phyloP scores from a whole-genome alignment of 352 stramenopile genomes.

The Phytophthora pistaciae region DNA sequence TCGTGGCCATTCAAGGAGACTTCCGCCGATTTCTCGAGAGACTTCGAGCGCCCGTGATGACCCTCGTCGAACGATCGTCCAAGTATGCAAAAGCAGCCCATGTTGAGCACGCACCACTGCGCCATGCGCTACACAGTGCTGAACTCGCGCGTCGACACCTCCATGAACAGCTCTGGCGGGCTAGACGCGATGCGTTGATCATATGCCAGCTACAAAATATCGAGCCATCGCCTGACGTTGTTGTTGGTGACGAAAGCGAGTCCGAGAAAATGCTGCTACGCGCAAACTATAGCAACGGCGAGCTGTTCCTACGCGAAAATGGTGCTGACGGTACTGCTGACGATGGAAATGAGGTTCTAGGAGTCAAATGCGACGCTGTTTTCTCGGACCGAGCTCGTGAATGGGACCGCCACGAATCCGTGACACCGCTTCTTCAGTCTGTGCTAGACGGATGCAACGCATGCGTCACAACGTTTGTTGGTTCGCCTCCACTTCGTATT shows the following conservation, averaged over 20 bases:
- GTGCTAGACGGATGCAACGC: slow-evolving; percentile 74
- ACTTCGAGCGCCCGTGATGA: slow-evolving; percentile 59
- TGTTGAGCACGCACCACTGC: slow-evolving; percentile 63
- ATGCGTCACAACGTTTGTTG: slow-evolving; percentile 72
- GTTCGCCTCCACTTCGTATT: slow-evolving; percentile 37
- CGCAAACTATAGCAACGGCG: slow-evolving; percentile 63
- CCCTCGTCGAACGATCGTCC: slow-evolving; percentile 56
- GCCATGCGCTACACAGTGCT: slow-evolving; percentile 44
- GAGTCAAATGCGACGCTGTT: slow-evolving; percentile 63
- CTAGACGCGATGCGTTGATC: slow-evolving; percentile 63
- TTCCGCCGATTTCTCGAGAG: slow-evolving; percentile 59
- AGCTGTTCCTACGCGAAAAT: slow-evolving; percentile 53
- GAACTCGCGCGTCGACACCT: slow-evolving; percentile 67
- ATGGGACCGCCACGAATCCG: slow-evolving; percentile 67
- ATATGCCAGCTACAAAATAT: slow-evolving; percentile 74
- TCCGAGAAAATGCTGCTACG: slow-evolving; percentile 41
- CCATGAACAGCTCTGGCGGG: slow-evolving; percentile 76
- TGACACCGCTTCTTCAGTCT: slow-evolving; percentile 70
- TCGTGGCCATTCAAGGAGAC: slow-evolving; percentile 63
- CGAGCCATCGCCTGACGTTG: slow-evolving; percentile 2
- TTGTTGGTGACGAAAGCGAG: slow-evolving; percentile 6
- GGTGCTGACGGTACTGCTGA: background rate
- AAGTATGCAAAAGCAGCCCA: slow-evolving; percentile 57
- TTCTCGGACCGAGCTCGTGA: slow-evolving; percentile 71
- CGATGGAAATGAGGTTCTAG: slow-evolving; percentile 30